Evolutionary conservation across 2,329 filamentous ascomycete species (phyloP).

Genomic region (Fusarium redolens): DNA sequence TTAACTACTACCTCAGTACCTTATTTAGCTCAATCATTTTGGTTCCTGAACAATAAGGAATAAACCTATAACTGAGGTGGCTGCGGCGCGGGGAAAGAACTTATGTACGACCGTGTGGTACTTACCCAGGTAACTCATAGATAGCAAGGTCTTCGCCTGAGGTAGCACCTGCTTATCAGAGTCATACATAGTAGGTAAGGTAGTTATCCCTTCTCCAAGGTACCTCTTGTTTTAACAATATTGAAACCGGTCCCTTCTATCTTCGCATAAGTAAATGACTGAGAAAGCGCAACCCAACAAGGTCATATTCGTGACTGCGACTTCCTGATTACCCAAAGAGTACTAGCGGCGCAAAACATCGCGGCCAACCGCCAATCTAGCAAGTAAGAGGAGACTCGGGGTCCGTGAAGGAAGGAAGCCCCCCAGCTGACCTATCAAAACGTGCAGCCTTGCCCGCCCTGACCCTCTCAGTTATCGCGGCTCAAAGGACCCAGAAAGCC

Average conservation of each 20-base stretch:
- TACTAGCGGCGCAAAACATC: slow-evolving; percentile 38
- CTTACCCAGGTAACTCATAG: not conserved
- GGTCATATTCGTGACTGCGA: slow-evolving; percentile 15
- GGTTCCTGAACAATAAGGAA: slow-evolving; percentile 28
- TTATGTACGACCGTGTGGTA: not conserved
- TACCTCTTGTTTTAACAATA: not conserved
- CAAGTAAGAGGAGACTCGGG: slow-evolving; percentile 37
- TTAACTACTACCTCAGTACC: too few species aligned
- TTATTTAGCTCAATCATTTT: not conserved
- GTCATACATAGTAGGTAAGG: too few species aligned
- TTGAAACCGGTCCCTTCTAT: not conserved
- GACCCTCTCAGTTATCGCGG: slow-evolving; percentile 46
- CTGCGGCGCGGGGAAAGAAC: slow-evolving; percentile 13
- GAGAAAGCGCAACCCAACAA: not conserved
- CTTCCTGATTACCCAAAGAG: slow-evolving; percentile 19
- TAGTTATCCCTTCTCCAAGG: not conserved
- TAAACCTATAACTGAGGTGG: slow-evolving; percentile 3
- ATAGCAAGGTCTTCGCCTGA: not conserved
- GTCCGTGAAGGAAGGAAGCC: slow-evolving; percentile 29
- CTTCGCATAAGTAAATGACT: not conserved
- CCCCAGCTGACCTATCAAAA: slow-evolving; percentile 39
- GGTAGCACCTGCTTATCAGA: not conserved
- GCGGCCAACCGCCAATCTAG: slow-evolving; percentile 18
- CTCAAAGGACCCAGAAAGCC: slow-evolving; percentile 46
- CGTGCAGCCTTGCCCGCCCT: slow-evolving; percentile 33